Evolutionary conservation across 768 basidiomycete genomes (phyloP), one percentile per base, ranked within the genome.

Genomic region (Lepiota brunneoincarnata): DNA sequence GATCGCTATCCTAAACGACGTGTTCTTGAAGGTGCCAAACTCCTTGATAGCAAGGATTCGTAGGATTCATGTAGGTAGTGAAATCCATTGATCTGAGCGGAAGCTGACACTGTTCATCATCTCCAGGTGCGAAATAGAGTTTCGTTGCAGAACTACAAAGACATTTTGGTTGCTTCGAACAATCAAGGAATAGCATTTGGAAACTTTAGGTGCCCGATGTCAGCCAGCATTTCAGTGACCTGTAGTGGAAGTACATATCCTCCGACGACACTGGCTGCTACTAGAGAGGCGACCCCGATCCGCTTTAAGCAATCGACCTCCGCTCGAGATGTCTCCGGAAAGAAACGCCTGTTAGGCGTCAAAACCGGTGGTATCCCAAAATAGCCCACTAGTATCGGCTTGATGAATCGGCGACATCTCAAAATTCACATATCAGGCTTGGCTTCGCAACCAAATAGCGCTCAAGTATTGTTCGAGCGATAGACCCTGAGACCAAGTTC

Each of bases 351-450:
- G 21, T 12, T 44, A 26, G 23, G n/a, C 43, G 31, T 45, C 46
- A 21, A 51, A 42, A 43, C 6, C 26, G 46, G 6, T 7, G 11
- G n/a, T 28, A 24, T 7, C 26, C 20, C 28, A 54, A 39, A 40
- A 54, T 54, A 54, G 52, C 37, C 21, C 20, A 36, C 10, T 26
- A 36, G 24, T 45, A 31, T 54, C 52, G 51, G 51, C 7, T 14
- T 44, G 20, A 44, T 34, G 37, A 52, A 26, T 45, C n/a, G 26
- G 52, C 43, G 52, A 54, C 17, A 45, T 54, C 34, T 28, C 37
- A 38, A 31, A 9, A 9, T 31, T 31, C 31, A 4, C 31, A 31
- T 31, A 31, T 31, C 31, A 31, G 31, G 7, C 7, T 6, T 9
- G 31, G 31, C 31, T 31, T 31, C 31, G 31, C 31, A 31, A 31